phyloP scores from a whole-genome alignment of 306 rosid species.

The Lagenaria siceraria region DNA sequence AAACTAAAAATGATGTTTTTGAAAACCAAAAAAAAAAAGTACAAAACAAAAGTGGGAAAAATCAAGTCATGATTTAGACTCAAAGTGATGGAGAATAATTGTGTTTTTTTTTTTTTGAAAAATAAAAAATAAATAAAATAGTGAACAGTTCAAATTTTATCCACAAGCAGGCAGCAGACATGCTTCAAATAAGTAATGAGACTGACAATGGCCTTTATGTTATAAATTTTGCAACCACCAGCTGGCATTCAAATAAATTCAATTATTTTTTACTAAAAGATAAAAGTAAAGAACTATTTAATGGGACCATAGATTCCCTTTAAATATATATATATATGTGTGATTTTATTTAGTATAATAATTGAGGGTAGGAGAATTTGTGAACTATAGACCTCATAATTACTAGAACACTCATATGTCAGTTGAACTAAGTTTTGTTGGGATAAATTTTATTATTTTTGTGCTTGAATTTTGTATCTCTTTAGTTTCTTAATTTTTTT shows the following conservation, averaged over 20 bases:
- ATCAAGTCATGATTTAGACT: not conserved
- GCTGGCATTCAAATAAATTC: not conserved
- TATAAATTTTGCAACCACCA: not conserved
- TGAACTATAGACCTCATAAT: too few relatives aligned
- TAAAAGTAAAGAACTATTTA: not conserved
- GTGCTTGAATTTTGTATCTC: too few relatives aligned
- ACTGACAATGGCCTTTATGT: not conserved
- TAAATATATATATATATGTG: too few relatives aligned
- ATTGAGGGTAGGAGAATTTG: too few relatives aligned
- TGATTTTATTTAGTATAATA: too few relatives aligned
- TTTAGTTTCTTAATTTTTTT: too few relatives aligned
- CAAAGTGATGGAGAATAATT: not conserved
- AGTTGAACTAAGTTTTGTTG: too few relatives aligned
- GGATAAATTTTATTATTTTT: too few relatives aligned
- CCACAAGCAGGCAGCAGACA: not conserved
- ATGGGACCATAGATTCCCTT: not conserved
- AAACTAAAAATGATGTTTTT: not conserved
- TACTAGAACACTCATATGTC: too few relatives aligned
- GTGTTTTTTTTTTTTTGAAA: too few relatives aligned
- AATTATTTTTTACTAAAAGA: not conserved
- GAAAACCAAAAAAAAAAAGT: not conserved
- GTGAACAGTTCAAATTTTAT: not conserved
- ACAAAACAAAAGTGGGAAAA: not conserved
- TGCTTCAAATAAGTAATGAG: not conserved
- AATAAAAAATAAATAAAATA: too few relatives aligned